phyloP scores from a whole-genome alignment of 2,329 filamentous ascomycete species.

The Ophiostoma himal-ulmi region DNA sequence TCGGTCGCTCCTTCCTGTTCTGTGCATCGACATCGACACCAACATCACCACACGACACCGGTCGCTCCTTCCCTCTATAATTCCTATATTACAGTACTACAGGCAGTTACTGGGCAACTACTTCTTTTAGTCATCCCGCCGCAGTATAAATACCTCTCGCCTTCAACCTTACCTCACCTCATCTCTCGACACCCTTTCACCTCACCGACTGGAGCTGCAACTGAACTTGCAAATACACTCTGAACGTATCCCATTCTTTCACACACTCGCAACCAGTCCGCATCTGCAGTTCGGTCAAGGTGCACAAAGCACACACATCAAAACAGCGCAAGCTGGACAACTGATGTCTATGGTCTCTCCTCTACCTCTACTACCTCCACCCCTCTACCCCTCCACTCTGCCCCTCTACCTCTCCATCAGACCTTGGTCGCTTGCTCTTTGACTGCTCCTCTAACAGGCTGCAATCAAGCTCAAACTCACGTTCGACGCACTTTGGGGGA shows the following conservation, averaged over 20 bases:
- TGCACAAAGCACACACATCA: neutral
- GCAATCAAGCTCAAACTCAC: neutral
- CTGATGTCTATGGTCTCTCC: neutral
- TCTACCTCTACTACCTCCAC: neutral
- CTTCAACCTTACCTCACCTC: neutral
- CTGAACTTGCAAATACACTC: neutral
- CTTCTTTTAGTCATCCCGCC: neutral
- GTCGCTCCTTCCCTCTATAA: neutral
- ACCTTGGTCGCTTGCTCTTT: neutral
- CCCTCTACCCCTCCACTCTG: neutral
- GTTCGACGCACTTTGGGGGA: constrained; percentile 56
- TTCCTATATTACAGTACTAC: neutral
- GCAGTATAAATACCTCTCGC: neutral
- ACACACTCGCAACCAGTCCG: neutral
- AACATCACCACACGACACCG: neutral
- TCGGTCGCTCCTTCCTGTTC: constrained; percentile 14
- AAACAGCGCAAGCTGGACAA: neutral
- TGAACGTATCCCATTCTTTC: neutral
- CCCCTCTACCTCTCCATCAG: neutral
- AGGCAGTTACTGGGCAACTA: neutral
- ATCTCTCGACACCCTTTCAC: neutral
- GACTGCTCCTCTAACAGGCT: too few relatives aligned
- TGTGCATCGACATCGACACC: neutral
- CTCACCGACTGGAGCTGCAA: neutral
- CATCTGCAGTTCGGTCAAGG: neutral